phyloP scores from a whole-genome alignment of 148 eudicot genomes.

The Arctostaphylos glauca region DNA sequence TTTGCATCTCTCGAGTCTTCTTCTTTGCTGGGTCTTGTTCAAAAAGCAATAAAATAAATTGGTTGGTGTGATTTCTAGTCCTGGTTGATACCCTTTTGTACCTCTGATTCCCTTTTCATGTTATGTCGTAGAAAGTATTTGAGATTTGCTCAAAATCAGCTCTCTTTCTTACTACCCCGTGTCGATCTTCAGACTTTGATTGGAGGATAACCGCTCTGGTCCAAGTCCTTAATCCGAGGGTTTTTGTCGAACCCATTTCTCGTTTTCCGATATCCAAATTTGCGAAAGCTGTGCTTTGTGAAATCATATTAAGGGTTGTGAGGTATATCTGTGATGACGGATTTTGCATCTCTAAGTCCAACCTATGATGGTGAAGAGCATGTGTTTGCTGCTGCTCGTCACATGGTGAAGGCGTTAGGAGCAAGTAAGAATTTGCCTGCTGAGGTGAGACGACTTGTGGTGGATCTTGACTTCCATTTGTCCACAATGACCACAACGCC shows the following conservation, averaged over 20 bases:
- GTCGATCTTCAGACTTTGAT: not conserved
- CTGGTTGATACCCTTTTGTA: not conserved
- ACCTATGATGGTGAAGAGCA: constrained; percentile 30
- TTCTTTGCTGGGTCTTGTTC: constrained; percentile 7
- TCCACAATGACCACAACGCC: constrained; percentile 17
- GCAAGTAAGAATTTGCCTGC: constrained; percentile 19
- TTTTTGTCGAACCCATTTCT: not conserved
- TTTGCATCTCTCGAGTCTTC: not conserved
- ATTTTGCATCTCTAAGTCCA: constrained; percentile 5
- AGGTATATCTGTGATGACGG: constrained; percentile 17
- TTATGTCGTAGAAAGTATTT: not conserved
- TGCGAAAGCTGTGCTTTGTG: not conserved
- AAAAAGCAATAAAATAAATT: not conserved
- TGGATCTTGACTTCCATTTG: constrained; percentile 35
- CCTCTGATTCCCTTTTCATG: not conserved
- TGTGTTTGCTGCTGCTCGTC: constrained; percentile 35
- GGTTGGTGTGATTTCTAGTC: not conserved
- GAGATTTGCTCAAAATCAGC: not conserved
- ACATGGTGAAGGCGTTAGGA: constrained; percentile 34
- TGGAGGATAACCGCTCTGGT: not conserved
- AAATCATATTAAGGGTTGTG: not conserved
- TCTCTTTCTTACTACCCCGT: not conserved
- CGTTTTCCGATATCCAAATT: not conserved
- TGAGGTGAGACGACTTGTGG: constrained; percentile 20
- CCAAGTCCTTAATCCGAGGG: not conserved